Base-by-base conservation (phyloP, 208 protist species). In the Acanthamoeba castellanii region DNA sequence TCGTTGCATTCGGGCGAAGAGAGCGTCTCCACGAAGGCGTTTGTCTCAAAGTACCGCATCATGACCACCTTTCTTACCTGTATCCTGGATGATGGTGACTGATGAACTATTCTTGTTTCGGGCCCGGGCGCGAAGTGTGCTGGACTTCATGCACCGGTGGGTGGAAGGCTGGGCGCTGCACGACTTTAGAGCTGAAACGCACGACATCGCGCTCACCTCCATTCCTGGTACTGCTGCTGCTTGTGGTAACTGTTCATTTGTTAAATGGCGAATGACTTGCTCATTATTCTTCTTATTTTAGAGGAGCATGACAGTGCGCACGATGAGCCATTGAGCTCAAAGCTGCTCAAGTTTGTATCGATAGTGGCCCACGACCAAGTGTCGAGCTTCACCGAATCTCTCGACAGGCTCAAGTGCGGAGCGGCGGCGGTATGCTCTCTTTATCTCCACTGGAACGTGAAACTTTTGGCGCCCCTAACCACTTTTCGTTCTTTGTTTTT, bases 71-170 rank as follows among this genome's bases (percentile, higher is more conserved):
- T 9, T 55, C 50, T 55, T 18, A 2, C 14, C 47, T 52, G 7
- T 52, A 50, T n/a, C 1, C 7, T n/a, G 8, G 6, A 13, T 84
- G 76, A n/a, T 8, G 32, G 0, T 47, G 8, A 7, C 32, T 47
- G 22, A 82, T 14, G 25, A 14, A 2, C 32, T 4, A 37, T n/a
- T 84, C 9, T 84, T 57, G n/a, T n/a, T n/a, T n/a, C n/a, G 18
- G 18, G 7, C 3, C 20, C 72, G 18, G 5, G 20, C 32, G 37
- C 27, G 30, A 14, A 87, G 78, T 27, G 78, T 87, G 20, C 9
- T 87, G 47, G 78, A 87, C 5, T 87, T 87, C 50, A 30, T 87
- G 20, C 22, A 42, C 32, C 78, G 78, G n/a, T 87, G 78, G 78
- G 50, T 87, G 22, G 20, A 32, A 47, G 61, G 61, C 50, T 87